Evolutionary conservation across 1,284 basidiomycete genomes (phyloP), one percentile per base, ranked within the genome.

Genomic region (Apiotrichum mycotoxinovorans): DNA sequence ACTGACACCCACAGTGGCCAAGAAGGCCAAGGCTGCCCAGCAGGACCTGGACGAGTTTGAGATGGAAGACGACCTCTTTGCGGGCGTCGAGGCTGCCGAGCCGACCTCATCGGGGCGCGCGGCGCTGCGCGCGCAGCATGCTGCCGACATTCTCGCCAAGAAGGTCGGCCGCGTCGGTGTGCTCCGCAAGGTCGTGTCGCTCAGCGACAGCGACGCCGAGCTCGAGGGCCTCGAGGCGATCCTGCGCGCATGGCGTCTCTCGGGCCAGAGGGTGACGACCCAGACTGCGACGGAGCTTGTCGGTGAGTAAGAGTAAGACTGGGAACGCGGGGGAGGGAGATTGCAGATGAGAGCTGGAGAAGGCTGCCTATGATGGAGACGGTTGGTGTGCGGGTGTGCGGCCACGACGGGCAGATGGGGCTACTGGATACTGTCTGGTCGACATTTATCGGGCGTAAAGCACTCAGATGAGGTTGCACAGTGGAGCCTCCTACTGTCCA

Each of bases 251-350:
- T 63, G 62, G 62, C 57, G 62, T 47, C 43, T 58, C 33, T 41
- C 43, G 22, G 58, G 58, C 1, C 22, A 38, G 30, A 45, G 42
- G 20, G 58, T 63, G 20, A 56, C 58, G 23, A 48, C 37, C n/a
- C 55, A 60, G 56, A 63, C 62, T 17, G 58, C 58, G 20, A 41
- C 42, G 48, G 62, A 60, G 54, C 50, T 63, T 54, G 58, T 60
- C 30, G 62, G 59, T 61, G 56, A 52, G 59, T 30, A n/a, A n/a
- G n/a, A n/a, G n/a, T n/a, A n/a, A n/a, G n/a, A n/a, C n/a, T 61
- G 20, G 8, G 4, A 9, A n/a, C 12, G 26, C 14, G 50, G 14
- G 26, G 18, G 23, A 27, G 23, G 26, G 30, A 7, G 20, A 33
- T 5, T 20, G 15, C 34, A 3, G 22, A 23, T 12, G 14, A 27